Evolutionary conservation across 345 rosid genomes (phyloP), one percentile per base, ranked within the genome.

Genomic region (Melaleuca quinquenervia): DNA sequence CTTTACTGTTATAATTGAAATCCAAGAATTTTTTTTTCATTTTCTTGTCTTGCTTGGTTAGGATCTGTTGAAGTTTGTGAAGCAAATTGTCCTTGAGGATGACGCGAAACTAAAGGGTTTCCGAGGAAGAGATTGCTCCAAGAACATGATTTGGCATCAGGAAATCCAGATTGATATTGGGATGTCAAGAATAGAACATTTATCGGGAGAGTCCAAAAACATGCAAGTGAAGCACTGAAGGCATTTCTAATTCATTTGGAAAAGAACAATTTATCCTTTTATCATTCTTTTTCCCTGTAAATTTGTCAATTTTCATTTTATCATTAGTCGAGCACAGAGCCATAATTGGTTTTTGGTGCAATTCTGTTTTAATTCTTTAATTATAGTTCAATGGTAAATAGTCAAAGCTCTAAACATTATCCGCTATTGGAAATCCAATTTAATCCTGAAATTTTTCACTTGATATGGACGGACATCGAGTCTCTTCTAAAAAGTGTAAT

Each of bases 31-130:
- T 44, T 11, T 52, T 41, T 52, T 11, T 52, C 51, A 50, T 87
- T 32, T 41, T 27, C 44, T 54, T 6, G 6, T 29, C 85, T 78
- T 16, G n/a, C 10, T 36, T 62, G 56, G 50, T 26, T 85, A 91
- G 93, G 87, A 91, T 53, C 87, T 90, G 3, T 49, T 88, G 52
- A 89, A 91, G 84, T 89, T 90, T 36, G 90, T 91, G 64, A 90
- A 90, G 50, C 85, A 91, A 88, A 90, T 80, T 9, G 91, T 90
- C 3, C 86, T 89, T 55, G 91, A 91, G 52, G 91, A 90, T 29
- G 93, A 90, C 88, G 84, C 89, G 8, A 88, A 90, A 83, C 36
- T 90, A 5, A 90, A 88, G 85, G 90, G 91, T 50, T 87, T 91
- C 48, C 87, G 85, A 76, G 80, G 86, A 21, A 84, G 75, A 51